Conservation (phyloP, 2,329 filamentous ascomycete species). For the Talaromyces sp. region DNA sequence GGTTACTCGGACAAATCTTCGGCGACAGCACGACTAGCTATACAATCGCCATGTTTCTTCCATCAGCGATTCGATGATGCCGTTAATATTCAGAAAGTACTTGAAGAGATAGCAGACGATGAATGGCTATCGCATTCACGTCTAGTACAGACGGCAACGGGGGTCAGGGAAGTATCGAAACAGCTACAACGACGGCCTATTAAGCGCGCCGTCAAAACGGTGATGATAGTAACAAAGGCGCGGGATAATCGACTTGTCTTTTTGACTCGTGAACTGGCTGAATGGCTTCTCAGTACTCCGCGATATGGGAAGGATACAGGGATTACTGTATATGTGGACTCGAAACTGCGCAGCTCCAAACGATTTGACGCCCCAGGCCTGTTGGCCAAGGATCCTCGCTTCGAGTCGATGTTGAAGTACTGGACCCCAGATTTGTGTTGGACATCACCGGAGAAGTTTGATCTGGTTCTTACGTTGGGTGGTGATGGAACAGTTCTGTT, state of each 20-base stretch:
- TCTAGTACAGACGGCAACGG: conserved; percentile 90
- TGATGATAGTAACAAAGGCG: conserved; percentile 99
- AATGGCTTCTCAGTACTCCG: conserved; percentile 84
- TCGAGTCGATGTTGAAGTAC: conserved; percentile 81
- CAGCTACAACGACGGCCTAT: conserved; percentile 90
- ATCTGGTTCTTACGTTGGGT: conserved; percentile 86
- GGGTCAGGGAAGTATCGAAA: conserved; percentile 91
- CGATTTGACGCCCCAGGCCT: conserved; percentile 78
- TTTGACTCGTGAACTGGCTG: conserved; percentile 79
- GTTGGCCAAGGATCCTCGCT: conserved; percentile 69
- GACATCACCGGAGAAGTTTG: conserved; percentile 89
- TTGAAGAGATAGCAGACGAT: conserved; percentile 86
- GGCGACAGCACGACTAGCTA: conserved; percentile 53
- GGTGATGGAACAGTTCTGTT: conserved; percentile 97
- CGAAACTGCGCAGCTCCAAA: conserved; percentile 82
- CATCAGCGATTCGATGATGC: conserved; percentile 96
- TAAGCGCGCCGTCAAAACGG: conserved; percentile 82
- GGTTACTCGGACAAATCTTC: conserved; percentile 43
- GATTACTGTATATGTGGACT: conserved; percentile 97
- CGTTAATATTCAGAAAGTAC: conserved; percentile 88
- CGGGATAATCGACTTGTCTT: conserved; percentile 90
- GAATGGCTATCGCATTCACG: conserved; percentile 91
- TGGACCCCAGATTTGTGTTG: conserved; percentile 97
- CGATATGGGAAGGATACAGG: conserved; percentile 87
- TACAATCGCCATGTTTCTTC: conserved; percentile 95